Base-by-base conservation (phyloP, 768 basidiomycete species). In the Leccinum disarticulatum region DNA sequence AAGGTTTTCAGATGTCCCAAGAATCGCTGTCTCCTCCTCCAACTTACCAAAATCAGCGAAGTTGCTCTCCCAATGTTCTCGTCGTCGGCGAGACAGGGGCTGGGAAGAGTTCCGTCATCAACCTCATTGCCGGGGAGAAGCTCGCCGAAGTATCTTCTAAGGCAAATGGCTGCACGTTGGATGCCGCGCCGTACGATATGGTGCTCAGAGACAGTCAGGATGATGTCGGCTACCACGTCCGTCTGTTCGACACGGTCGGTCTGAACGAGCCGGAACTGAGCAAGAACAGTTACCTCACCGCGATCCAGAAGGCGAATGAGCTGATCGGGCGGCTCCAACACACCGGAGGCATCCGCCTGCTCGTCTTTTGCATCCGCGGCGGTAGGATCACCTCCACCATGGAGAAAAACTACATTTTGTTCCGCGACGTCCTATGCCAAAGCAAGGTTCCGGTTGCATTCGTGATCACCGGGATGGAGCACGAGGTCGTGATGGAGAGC, bases 61-160 rank as follows among this genome's bases (percentile, higher is more conserved):
- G 17, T 13, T 38, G 17, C 33, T 47, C 61, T 47, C 76, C 76
- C 49, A 80, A 80, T 10, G 68, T 61, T 7, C 78, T 70, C 15
- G 70, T 67, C 38, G 77, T 80, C 13, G 74, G 70, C 6, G 69
- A 72, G 59, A 70, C 69, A 28, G 69, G 69, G 1, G 59, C 47
- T 5, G 69, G 74, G 9, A 80, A 80, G 57, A 80, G 79, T 58
- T 77, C 76, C 2, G 68, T 79, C 31, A 61, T 79, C 56, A 80
- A 79, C 60, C 73, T 80, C 67, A 60, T 80, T 38, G 66, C 65
- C 19, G 71, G 70, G 11, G 41, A 61, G 5, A 14, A 64, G 0
- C 50, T 66, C 5, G 77, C 77, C 4, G 38, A 30, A 0, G 66
- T 70, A 8, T 75, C 74, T 10, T 66, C 68, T 19, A 19, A 66